Evolutionary conservation across 345 rosid species (phyloP).

Genomic region (Sisymbrium altissimum): DNA sequence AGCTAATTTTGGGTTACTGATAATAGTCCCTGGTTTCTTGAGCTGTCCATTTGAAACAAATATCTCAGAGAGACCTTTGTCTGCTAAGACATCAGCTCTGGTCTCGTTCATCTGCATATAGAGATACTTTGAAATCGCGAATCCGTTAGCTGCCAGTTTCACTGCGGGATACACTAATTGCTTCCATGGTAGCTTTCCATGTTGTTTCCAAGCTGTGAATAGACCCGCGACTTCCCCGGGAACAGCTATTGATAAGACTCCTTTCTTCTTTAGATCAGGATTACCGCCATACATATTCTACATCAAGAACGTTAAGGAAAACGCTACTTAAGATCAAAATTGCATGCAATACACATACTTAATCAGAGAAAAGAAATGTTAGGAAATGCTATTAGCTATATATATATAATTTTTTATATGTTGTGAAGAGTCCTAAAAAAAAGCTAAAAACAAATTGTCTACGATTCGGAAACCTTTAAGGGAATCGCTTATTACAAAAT

Average conservation of each 20-base stretch:
- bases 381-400: not conserved
- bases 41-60: slow-evolving; percentile 40
- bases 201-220: slow-evolving; percentile 45
- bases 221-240: slow-evolving; percentile 65
- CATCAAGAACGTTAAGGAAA: not conserved
- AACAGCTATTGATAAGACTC: slow-evolving; percentile 54
- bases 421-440: too few species aligned
- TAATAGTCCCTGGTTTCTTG: slow-evolving; percentile 33
- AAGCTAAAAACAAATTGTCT: too few species aligned
- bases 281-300: slow-evolving; percentile 47
- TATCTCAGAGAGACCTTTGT: slow-evolving; percentile 46
- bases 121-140: slow-evolving; percentile 47
- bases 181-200: slow-evolving; percentile 57
- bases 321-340: not conserved
- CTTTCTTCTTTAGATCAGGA: slow-evolving; percentile 33
- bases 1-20: slow-evolving; percentile 44
- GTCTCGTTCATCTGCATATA: slow-evolving; percentile 44
- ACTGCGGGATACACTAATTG: slow-evolving; percentile 44
- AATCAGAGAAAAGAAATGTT: not conserved
- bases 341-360: not conserved
- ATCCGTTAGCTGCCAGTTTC: slow-evolving; percentile 40
- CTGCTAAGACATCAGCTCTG: slow-evolving; percentile 39
- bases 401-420: too few species aligned
- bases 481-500: too few species aligned
- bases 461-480: too few species aligned